phyloP scores from a whole-genome alignment of 106 monocot species.

The Dioscorea alata region DNA sequence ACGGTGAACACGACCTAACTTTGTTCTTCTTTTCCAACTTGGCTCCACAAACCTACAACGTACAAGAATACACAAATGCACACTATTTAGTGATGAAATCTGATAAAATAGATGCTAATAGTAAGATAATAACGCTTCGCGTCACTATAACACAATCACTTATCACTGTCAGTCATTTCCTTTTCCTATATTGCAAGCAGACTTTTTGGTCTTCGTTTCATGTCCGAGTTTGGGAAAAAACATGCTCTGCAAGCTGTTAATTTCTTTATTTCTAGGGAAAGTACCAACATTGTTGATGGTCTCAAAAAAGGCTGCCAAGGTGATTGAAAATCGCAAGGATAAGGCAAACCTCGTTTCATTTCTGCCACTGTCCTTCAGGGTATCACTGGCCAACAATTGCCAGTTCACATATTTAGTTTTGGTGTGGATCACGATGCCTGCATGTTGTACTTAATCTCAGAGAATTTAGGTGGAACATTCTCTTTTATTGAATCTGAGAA shows the following conservation, averaged over 20 bases:
- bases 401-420: slow-evolving; percentile 86
- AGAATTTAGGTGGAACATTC: slow-evolving; percentile 78
- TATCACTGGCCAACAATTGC: slow-evolving; percentile 25
- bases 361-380: slow-evolving; percentile 35
- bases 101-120: too few relatives aligned
- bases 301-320: slow-evolving; percentile 65
- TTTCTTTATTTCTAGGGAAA: slow-evolving; percentile 47
- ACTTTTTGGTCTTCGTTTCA: slow-evolving; percentile 63
- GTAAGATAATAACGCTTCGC: too few relatives aligned
- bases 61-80: too few relatives aligned
- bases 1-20: too few relatives aligned
- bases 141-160: too few relatives aligned
- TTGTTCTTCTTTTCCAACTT: too few relatives aligned
- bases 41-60: too few relatives aligned
- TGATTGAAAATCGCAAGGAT: slow-evolving; percentile 59
- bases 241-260: slow-evolving; percentile 75
- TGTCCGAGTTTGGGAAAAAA: slow-evolving; percentile 69
- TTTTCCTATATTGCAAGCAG: slow-evolving; percentile 79
- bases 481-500: slow-evolving; percentile 83
- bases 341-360: slow-evolving; percentile 69
- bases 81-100: too few relatives aligned
- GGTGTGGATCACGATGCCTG: too few relatives aligned
- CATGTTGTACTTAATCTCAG: slow-evolving; percentile 71
- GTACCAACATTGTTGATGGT: slow-evolving; percentile 90
- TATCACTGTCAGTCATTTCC: slow-evolving; percentile 73